Percentiles rank a stretch among this genome's conserved stretches.
These are phyloP conservation scores for Fusarium gaditjirri DNA, from an alignment of 2,329 filamentous ascomycete species.

Conservation along the genomic window DNA sequence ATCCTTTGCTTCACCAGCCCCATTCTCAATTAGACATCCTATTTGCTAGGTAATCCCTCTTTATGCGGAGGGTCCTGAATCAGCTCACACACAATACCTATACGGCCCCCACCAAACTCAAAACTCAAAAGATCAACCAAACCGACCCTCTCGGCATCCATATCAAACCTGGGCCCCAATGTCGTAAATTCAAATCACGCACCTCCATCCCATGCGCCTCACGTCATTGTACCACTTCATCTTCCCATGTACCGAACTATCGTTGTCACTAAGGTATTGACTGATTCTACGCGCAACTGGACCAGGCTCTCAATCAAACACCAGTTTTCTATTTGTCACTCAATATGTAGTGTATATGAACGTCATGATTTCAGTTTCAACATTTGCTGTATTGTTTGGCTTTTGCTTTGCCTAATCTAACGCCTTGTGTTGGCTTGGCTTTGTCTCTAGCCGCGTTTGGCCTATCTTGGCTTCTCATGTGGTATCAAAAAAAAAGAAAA, in stretches of 20 bases:
- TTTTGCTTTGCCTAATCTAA: constrained; percentile 37
- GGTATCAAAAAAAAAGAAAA: constrained; percentile 39
- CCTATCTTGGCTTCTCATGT: constrained; percentile 33
- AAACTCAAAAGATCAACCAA: constrained; percentile 6
- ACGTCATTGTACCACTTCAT: constrained; percentile 27
- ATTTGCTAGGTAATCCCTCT: constrained; percentile 25
- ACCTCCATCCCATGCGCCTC: constrained; percentile 36
- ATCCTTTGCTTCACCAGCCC: neutral
- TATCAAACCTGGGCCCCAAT: constrained; percentile 1
- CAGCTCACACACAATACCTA: constrained; percentile 16
- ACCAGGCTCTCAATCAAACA: neutral
- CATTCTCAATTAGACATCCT: neutral
- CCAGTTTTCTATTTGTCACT: constrained; percentile 1
- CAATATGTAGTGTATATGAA: neutral
- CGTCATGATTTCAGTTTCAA: constrained; percentile 23
- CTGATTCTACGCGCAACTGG: neutral
- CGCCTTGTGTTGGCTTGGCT: constrained; percentile 5
- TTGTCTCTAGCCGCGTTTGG: constrained; percentile 21
- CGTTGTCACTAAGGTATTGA: neutral
- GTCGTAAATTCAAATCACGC: constrained; percentile 31
- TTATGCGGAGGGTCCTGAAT: constrained; percentile 20
- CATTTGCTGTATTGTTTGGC: constrained; percentile 41
- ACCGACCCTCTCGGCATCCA: neutral
- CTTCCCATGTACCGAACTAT: neutral
- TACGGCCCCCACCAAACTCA: constrained; percentile 22